Percentiles rank a stretch among this genome's conserved stretches.
These are phyloP conservation scores for Triticum monococcum DNA, from an alignment of 176 grass and related monocot genomes.

Conservation along the genomic window DNA sequence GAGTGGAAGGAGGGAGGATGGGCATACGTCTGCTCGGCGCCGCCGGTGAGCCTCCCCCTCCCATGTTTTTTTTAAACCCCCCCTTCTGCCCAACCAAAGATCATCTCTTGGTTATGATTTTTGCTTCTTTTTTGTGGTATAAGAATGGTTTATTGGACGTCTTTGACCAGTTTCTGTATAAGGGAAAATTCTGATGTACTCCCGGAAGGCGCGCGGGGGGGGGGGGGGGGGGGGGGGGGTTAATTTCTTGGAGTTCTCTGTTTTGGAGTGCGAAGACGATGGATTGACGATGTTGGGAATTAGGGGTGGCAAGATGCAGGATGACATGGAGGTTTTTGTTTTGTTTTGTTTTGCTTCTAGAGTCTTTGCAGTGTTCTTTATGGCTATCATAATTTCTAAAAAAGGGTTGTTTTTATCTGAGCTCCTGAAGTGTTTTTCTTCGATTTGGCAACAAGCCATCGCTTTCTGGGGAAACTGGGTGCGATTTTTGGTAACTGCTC, in stretches of 20 bases:
- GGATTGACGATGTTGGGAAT: not conserved
- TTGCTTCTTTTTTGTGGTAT: not conserved
- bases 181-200: not conserved
- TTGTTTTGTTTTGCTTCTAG: not conserved
- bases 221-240: too few species aligned
- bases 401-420: not conserved
- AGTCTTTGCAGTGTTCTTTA: not conserved
- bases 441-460: conserved; percentile 7
- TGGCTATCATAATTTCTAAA: not conserved
- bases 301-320: not conserved
- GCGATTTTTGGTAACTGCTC: not conserved
- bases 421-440: not conserved
- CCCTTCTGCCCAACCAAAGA: not conserved
- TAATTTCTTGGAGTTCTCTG: not conserved
- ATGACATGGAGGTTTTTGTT: not conserved
- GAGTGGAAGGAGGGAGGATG: not conserved
- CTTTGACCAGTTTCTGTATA: not conserved
- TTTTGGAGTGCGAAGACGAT: not conserved
- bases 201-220: not conserved
- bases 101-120: not conserved
- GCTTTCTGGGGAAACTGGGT: conserved; percentile 2
- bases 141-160: not conserved
- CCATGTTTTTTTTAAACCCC: not conserved
- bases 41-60: conserved; percentile 19
- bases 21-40: conserved; percentile 34